Conservation (phyloP, 805 yeast species). For the Barnettozyma wickerhamii region DNA sequence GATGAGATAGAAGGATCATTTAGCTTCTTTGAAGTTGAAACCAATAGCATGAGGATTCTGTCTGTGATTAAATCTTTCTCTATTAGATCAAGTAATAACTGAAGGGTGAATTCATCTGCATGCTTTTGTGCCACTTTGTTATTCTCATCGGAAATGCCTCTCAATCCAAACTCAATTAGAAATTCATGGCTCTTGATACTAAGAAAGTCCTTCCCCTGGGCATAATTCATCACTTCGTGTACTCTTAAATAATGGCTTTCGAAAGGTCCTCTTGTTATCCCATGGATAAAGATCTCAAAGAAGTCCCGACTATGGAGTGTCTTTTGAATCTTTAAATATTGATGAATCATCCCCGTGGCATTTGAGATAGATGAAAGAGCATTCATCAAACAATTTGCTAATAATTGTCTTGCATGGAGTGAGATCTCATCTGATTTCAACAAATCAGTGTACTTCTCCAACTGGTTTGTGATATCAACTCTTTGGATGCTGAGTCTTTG, state of each 20-base stretch:
- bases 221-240: constrained; percentile 10
- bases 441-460: neutral
- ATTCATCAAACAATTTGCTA: constrained; percentile 10
- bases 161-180: constrained; percentile 2
- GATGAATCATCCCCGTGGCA: constrained; percentile 17
- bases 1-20: neutral
- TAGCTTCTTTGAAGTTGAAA: neutral
- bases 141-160: neutral
- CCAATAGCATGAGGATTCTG: no score
- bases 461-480: constrained; percentile 13
- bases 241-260: constrained; percentile 9
- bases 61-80: no score
- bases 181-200: constrained; percentile 1
- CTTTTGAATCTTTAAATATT: constrained; percentile 11
- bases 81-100: no score
- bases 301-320: constrained; percentile 1
- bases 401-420: constrained; percentile 4
- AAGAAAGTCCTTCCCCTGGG: neutral
- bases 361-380: constrained; percentile 13
- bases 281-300: constrained; percentile 13
- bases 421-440: neutral
- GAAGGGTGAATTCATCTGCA: neutral
- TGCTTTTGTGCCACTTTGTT: neutral
- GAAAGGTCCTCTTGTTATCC: constrained; percentile 14
- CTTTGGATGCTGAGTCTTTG: no score